Base-by-base conservation (phyloP, 2,329 filamentous ascomycete species). In the Amylocarpus encephaloides region DNA sequence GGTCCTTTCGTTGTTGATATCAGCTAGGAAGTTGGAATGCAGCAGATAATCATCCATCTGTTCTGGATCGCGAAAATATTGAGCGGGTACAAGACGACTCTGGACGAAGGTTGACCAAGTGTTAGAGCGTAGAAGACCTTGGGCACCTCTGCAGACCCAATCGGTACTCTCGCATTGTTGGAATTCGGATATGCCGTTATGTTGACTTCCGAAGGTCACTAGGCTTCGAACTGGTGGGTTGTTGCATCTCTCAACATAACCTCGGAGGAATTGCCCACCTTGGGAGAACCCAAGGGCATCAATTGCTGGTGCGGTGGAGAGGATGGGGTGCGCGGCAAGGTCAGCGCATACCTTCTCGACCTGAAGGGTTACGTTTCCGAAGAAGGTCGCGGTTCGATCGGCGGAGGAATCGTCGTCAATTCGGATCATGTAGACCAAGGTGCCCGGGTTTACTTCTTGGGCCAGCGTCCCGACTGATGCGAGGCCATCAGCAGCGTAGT, bases 231-330 rank as follows among this genome's bases (percentile, higher is more conserved):
- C 75, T 0, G 74, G 75, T 1, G 63, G 64, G 38, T 43, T 44
- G 67, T 90, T 93, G 75, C 93, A 98, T 39, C 88, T 80, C 75
- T 98, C 83, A 57, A 95, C 75, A 67, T 95, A 91, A 19, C 79
- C 93, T 52, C 93, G 83, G n/a, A 98, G 78, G 72, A 98, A 96
- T 67, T 95, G 88, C 1, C 93, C 93, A 56, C 93, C 93, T 69
- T 98, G 93, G 12, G 87, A 93, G 74, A 98, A 96, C 26, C 93
- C 93, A 33, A 98, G 72, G 32, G 91, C 92, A 69, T 97, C 93
- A 65, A 96, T 77, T 56, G 85, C 88, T 0, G 87, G 86, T 0
- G 88, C 87, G 6, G 85, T 87, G 50, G 85, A 85, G 13, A 96
- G 79, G 67, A 95, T 87, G 1, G 85, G 85, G 65, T 96, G 80